These are phyloP conservation scores for Letharia columbiana DNA, from an alignment of 495 filamentous ascomycete genomes.

Conservation along the genomic window DNA sequence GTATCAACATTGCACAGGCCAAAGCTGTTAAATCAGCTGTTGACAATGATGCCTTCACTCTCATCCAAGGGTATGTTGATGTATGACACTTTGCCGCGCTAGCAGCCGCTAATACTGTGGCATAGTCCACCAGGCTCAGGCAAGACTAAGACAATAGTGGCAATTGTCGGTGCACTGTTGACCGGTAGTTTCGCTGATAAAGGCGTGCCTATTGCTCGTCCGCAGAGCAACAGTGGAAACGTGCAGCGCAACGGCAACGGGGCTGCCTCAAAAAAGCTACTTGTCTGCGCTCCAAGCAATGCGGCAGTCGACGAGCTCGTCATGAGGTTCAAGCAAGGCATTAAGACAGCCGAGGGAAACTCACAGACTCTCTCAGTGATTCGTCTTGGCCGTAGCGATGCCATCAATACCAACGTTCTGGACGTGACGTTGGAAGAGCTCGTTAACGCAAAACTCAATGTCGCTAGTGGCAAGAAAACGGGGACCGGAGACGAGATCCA, in stretches of 20 bases:
- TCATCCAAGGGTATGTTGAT: slow-evolving; percentile 71
- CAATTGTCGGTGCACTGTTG: slow-evolving; percentile 84
- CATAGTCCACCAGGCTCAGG: slow-evolving; percentile 79
- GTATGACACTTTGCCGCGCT: not conserved
- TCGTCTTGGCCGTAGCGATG: slow-evolving; percentile 85
- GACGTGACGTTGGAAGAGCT: slow-evolving; percentile 94
- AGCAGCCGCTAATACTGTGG: not conserved
- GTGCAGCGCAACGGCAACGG: slow-evolving; percentile 23
- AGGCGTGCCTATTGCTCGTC: slow-evolving; percentile 43
- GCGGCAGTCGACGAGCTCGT: slow-evolving; percentile 95
- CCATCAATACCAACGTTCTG: slow-evolving; percentile 78
- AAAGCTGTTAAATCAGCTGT: slow-evolving; percentile 84
- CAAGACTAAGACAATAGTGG: slow-evolving; percentile 96
- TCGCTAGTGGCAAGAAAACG: slow-evolving; percentile 33
- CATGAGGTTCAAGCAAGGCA: slow-evolving; percentile 79
- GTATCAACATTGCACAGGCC: slow-evolving; percentile 82
- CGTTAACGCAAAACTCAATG: slow-evolving; percentile 61
- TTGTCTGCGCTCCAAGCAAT: slow-evolving; percentile 95
- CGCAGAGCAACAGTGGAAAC: slow-evolving; percentile 29
- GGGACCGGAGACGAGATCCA: slow-evolving; percentile 50
- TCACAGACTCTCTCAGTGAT: slow-evolving; percentile 70
- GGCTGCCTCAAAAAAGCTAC: slow-evolving; percentile 68
- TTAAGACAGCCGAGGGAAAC: slow-evolving; percentile 68
- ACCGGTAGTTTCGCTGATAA: slow-evolving; percentile 48
- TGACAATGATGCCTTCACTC: slow-evolving; percentile 90